A percentile compares a stretch with the other conserved stretches of the same genome.
Conservation (phyloP, 805 yeast genomes). For the Zygotorulaspora chibaensis region DNA sequence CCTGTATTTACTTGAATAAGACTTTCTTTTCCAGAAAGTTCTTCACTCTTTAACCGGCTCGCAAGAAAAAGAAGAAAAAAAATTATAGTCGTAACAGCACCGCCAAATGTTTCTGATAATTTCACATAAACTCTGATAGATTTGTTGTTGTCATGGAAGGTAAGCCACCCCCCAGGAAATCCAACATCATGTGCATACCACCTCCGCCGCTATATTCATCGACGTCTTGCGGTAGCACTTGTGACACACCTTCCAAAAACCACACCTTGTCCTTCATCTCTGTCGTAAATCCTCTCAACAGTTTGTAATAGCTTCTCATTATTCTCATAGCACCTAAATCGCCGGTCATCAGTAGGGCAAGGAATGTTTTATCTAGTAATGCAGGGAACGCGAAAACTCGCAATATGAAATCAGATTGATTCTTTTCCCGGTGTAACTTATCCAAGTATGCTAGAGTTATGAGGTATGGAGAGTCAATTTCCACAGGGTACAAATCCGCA, state of each 20-base stretch:
- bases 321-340: slow-evolving; percentile 86
- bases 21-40: slow-evolving; percentile 2
- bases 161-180: slow-evolving; percentile 69
- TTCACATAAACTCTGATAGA: slow-evolving; percentile 30
- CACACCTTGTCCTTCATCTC: slow-evolving; percentile 88
- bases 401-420: slow-evolving; percentile 79
- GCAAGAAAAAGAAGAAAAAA: slow-evolving; percentile 1
- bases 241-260: slow-evolving; percentile 89
- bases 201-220: slow-evolving; percentile 89
- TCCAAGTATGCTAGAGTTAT: slow-evolving; percentile 84
- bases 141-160: slow-evolving; percentile 46
- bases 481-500: slow-evolving; percentile 81
- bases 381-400: slow-evolving; percentile 94
- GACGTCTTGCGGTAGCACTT: slow-evolving; percentile 85
- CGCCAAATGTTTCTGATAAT: background rate
- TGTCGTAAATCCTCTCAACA: slow-evolving; percentile 73
- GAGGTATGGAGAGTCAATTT: slow-evolving; percentile 76
- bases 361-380: slow-evolving; percentile 71
- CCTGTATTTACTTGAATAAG: background rate
- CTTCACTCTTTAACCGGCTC: background rate
- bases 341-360: slow-evolving; percentile 74
- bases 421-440: slow-evolving; percentile 73
- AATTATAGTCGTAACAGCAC: background rate
- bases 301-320: slow-evolving; percentile 80
- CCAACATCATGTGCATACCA: slow-evolving; percentile 89